Evolutionary conservation across 2,329 filamentous ascomycete species (phyloP), one percentile per base, ranked within the genome.

Genomic region (Fusarium oxysporum): DNA sequence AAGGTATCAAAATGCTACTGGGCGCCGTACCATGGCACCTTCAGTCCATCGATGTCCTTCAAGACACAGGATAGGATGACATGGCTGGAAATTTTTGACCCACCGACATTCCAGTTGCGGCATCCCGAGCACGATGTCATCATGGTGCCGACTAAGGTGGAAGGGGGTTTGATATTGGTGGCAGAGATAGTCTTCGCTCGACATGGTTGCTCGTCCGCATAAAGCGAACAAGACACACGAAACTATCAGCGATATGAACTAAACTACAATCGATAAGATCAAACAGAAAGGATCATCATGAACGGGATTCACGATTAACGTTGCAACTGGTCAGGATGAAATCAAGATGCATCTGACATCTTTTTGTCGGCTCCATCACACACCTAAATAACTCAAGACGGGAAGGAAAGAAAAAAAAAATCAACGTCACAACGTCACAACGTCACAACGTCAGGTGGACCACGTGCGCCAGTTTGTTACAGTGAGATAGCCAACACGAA

Each of bases 41-140:
- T 55, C 37, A 45, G 35, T 62, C 38, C 45, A 70, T 61, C 53
- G 59, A 69, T 69, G 57, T 54, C 45, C 43, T 60, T 62, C 55
- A 59, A 23, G 48, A 62, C 40, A 73, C 50, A 48, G 65, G 61
- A 74, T 65, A 67, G 62, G 55, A 65, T 68, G 70, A 62, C 48
- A 55, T 65, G 57, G 69, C 68, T 60, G 63, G 61, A 21, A 62
- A 50, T 48, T 41, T 47, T 51, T 48, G 73, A 73, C 72, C 76
- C 76, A 77, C 76, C 53, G 58, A 69, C 76, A 78, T 77, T 78
- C 76, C 76, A 77, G 76, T 78, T 77, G 76, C 63, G 72, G 70
- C 59, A 77, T 74, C 71, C 76, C 76, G 74, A 74, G 48, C 66
- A 59, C 71, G 70, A 71, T 76, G 71, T 59, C 70, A 71, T 73